These are phyloP conservation scores for Vicia villosa DNA, from an alignment of 306 rosid species.

Conservation along the genomic window DNA sequence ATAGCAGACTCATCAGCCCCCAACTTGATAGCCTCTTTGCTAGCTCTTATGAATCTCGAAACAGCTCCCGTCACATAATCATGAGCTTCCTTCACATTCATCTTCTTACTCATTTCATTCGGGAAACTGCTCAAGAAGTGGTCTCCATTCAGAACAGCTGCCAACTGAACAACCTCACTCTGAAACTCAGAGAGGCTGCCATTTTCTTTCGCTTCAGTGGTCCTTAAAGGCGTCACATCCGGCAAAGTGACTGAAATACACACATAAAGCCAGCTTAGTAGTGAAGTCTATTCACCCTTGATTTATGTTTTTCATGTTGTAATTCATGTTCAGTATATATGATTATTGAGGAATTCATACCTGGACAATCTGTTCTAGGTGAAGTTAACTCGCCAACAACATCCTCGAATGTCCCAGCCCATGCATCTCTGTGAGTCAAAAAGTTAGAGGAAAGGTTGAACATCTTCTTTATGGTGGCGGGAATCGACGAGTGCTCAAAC, in stretches of 20 bases:
- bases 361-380: constrained; percentile 96
- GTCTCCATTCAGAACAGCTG: constrained; percentile 91
- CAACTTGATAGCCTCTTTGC: constrained; percentile 89
- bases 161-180: constrained; percentile 89
- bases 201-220: constrained; percentile 69
- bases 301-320: neutral
- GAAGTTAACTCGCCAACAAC: constrained; percentile 67
- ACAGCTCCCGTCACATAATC: constrained; percentile 79
- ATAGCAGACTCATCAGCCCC: constrained; percentile 93
- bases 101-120: constrained; percentile 78
- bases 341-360: constrained; percentile 42
- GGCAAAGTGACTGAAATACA: constrained; percentile 76
- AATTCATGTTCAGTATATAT: neutral
- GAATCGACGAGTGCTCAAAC: constrained; percentile 97
- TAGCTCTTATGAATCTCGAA: constrained; percentile 88
- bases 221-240: constrained; percentile 77
- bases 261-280: constrained; percentile 19
- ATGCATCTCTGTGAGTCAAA: constrained; percentile 96
- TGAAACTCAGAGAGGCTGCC: constrained; percentile 74
- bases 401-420: constrained; percentile 97
- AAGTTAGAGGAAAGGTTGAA: constrained; percentile 90
- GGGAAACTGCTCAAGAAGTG: constrained; percentile 94
- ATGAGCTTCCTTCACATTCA: constrained; percentile 85
- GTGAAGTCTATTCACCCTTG: neutral
- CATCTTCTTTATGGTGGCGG: constrained; percentile 96